Base-by-base conservation (phyloP, 495 filamentous ascomycete species). In the Penicillium argentinense region DNA sequence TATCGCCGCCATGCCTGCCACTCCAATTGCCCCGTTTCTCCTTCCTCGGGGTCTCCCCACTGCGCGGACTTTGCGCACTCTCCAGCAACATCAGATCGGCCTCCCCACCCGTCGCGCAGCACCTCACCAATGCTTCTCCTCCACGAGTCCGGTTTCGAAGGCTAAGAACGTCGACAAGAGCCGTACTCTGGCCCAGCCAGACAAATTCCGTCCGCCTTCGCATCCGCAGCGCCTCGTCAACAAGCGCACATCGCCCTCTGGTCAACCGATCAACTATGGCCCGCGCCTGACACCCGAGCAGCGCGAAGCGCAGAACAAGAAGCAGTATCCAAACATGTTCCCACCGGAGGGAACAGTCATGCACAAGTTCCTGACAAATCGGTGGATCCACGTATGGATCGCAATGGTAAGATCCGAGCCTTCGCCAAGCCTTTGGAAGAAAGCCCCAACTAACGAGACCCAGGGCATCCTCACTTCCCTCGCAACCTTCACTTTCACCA, bases 141-240 rank as follows among this genome's bases (percentile, higher is more conserved):
- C 56, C 14, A 54, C 55, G n/a, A 51, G 36, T 42, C 39, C 13
- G 19, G 50, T 21, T 26, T 53, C 25, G n/a, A 45, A 51, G 37
- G 24, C 28, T 40, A 56, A 39, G 30, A 38, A 42, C 14, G 48
- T 46, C 19, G 34, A 54, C 42, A 84, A 84, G 52, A 77, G 75
- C 14, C 70, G 76, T 38, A 74, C 87, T 1, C 85, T 96, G 47
- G 83, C 80, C 42, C 85, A 93, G 63, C 91, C 91, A 3, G 79
- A 85, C 50, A 83, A 83, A 49, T 95, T 93, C 72, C 85, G 83
- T 39, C 91, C 91, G 0, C 91, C 91, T 0, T 96, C 90, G 0
- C 91, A 96, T 64, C 81, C 81, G 21, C 66, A 82, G 19, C 78
- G 84, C 1, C 73, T 84, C 9, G 71, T 74, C 12, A 46, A 64